Base-by-base conservation (phyloP, 352 stramenopile species). In the Pythium pectinolyticum region DNA sequence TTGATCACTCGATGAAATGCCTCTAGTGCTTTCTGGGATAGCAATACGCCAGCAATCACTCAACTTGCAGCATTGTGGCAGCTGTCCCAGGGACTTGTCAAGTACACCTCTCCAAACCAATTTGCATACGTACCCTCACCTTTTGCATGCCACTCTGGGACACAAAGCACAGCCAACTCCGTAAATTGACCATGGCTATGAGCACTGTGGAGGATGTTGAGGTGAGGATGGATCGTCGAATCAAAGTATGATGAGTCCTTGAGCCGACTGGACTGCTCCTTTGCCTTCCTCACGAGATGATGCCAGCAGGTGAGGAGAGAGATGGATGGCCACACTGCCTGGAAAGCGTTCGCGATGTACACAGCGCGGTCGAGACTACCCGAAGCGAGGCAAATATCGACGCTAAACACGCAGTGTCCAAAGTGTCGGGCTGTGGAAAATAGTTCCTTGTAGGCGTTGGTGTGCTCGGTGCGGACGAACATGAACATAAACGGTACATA, bases 401-500 rank as follows among this genome's bases (percentile, higher is more conserved):
- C 32, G 3, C 24, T 27, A 24, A 77, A 73, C 20, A 77, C 24
- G 7, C 14, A 6, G 30, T 34, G 45, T 19, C 35, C 40, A 19
- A 52, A 70, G 7, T 40, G 35, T 15, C 24, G 10, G 19, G 61
- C 60, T 12, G 37, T 22, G 20, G 2, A 3, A 35, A 71, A 73
- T 19, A 77, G 50, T 22, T 60, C 61, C 2, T 22, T 5, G 11
- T 73, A 69, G 11, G 61, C 54, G 14, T 39, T 34, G n/a, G 61
- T 30, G 40, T 71, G 57, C 14, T 72, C 49, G 0, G 61, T 71
- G 2, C 49, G 43, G 3, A 73, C 65, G 34, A 77, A 71, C 49
- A 73, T 64, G 28, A 66, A 73, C 14, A 24, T 41, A 37, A 49
- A 69, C 8, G 65, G 66, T 0, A 73, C 58, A 47, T 60, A 73